Evolutionary conservation across 1,139 yeast species (phyloP).

Genomic region (Yamadazyma atlantica): DNA sequence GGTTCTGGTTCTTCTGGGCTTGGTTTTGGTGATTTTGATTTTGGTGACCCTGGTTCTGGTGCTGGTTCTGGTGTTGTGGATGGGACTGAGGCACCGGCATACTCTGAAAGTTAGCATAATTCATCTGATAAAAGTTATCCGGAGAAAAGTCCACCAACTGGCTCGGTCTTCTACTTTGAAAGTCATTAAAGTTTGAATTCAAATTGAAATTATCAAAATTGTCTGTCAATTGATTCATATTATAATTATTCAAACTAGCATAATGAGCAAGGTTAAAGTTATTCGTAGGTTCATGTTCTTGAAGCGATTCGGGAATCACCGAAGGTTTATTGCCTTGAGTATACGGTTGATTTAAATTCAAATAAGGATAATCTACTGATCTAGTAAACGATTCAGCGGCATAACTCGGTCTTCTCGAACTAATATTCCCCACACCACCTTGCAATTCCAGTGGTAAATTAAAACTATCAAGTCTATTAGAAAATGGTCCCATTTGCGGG

Average conservation of each 20-base stretch:
- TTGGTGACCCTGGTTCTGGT: not conserved
- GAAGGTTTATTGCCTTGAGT: constrained; percentile 1
- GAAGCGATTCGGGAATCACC: constrained; percentile 5
- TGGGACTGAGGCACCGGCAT: too few relatives aligned
- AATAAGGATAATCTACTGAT: constrained; percentile 16
- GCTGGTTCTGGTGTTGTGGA: not conserved
- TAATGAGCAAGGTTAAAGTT: constrained; percentile 14
- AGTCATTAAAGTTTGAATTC: constrained; percentile 38
- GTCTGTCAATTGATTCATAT: constrained; percentile 32
- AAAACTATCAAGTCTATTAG: constrained; percentile 28
- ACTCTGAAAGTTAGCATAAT: too few relatives aligned
- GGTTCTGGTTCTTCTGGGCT: too few relatives aligned
- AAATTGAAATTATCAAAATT: constrained; percentile 36
- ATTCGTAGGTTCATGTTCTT: not conserved
- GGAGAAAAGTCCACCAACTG: constrained; percentile 38
- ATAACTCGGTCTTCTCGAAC: constrained; percentile 63
- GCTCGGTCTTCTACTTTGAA: constrained; percentile 47
- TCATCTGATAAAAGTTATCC: not conserved
- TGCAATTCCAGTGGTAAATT: constrained; percentile 58
- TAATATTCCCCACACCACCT: constrained; percentile 62
- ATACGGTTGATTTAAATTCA: constrained; percentile 6
- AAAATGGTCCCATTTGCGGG: constrained; percentile 12
- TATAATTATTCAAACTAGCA: constrained; percentile 16
- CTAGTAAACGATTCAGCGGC: constrained; percentile 61
- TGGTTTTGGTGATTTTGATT: too few relatives aligned